These are phyloP conservation scores for Plasmodium sp. DNA, from an alignment of 169 alveolate genomes.

Conservation along the genomic window DNA sequence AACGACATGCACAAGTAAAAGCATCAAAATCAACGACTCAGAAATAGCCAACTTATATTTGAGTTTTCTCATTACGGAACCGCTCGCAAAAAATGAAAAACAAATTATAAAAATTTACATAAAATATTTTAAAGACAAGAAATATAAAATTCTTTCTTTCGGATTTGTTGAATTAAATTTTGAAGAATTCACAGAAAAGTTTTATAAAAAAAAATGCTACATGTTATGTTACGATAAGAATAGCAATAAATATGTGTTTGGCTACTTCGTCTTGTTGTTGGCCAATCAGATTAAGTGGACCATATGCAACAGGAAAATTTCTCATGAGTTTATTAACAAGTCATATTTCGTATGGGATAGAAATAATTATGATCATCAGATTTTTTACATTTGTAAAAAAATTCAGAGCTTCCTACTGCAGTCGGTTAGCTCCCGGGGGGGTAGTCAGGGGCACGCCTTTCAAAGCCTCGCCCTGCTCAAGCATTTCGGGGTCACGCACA, in stretches of 20 bases:
- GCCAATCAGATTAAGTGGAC: slow-evolving; percentile 73
- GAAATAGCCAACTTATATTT: slow-evolving; percentile 56
- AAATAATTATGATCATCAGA: slow-evolving; percentile 48
- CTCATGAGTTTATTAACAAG: slow-evolving; percentile 15
- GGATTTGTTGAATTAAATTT: slow-evolving; percentile 61
- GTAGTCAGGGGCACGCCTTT: background rate
- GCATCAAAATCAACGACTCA: slow-evolving; percentile 13
- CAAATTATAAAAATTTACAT: slow-evolving; percentile 56
- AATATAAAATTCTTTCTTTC: slow-evolving; percentile 67
- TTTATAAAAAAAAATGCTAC: slow-evolving; percentile 67
- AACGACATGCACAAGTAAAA: slow-evolving; percentile 55
- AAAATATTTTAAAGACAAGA: slow-evolving; percentile 61
- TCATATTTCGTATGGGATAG: slow-evolving; percentile 40
- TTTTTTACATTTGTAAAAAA: slow-evolving; percentile 68
- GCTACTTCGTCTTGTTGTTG: slow-evolving; percentile 47
- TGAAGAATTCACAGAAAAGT: slow-evolving; percentile 27
- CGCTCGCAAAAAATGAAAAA: slow-evolving; percentile 41
- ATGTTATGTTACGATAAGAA: slow-evolving; percentile 72
- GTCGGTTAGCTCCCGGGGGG: background rate
- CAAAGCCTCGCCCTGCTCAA: slow-evolving; percentile 29
- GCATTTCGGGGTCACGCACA: slow-evolving; percentile 71
- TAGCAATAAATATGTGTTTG: slow-evolving; percentile 57
- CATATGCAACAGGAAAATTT: slow-evolving; percentile 31
- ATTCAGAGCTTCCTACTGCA: slow-evolving; percentile 36
- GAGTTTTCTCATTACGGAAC: slow-evolving; percentile 56